Evolutionary conservation across 108 stramenopile species (phyloP).

Genomic region (Epipyxis sp.): DNA sequence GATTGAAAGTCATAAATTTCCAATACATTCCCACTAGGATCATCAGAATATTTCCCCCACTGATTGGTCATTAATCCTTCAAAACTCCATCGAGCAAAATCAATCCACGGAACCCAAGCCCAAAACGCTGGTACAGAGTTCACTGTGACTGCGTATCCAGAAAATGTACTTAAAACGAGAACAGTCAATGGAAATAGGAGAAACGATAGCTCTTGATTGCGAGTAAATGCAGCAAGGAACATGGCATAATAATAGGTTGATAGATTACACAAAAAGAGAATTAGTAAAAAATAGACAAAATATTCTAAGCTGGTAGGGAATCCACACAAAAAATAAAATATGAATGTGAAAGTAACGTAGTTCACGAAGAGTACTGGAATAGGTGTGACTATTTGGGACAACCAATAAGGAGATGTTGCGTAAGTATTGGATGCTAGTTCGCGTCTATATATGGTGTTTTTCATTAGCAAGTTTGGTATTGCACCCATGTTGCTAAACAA

Average conservation of each 20-base stretch:
- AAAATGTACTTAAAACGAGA: conserved; percentile 35
- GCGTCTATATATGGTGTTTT: conserved; percentile 17
- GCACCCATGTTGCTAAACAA: conserved; percentile 34
- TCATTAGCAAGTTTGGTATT: conserved; percentile 20
- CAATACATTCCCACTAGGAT: neutral
- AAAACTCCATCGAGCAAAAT: conserved; percentile 39
- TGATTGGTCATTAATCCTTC: conserved; percentile 37
- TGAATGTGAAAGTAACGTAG: neutral
- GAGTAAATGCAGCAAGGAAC: conserved; percentile 34
- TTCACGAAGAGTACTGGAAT: neutral
- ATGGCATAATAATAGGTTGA: conserved; percentile 33
- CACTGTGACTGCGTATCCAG: conserved; percentile 38
- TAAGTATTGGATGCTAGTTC: conserved; percentile 29
- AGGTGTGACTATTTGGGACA: conserved; percentile 1
- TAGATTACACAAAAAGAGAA: conserved; percentile 30
- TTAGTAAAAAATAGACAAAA: conserved; percentile 31
- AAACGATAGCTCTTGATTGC: conserved; percentile 30
- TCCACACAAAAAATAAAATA: neutral
- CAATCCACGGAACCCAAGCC: conserved; percentile 35
- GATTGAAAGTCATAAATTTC: conserved; percentile 18
- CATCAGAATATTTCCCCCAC: neutral
- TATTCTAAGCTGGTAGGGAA: neutral
- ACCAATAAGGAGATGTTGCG: conserved; percentile 21
- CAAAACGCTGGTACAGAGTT: conserved; percentile 31
- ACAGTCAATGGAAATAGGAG: conserved; percentile 40